Evolutionary conservation across 768 basidiomycete species (phyloP).

Genomic region (Gelatoporia subvermispora): DNA sequence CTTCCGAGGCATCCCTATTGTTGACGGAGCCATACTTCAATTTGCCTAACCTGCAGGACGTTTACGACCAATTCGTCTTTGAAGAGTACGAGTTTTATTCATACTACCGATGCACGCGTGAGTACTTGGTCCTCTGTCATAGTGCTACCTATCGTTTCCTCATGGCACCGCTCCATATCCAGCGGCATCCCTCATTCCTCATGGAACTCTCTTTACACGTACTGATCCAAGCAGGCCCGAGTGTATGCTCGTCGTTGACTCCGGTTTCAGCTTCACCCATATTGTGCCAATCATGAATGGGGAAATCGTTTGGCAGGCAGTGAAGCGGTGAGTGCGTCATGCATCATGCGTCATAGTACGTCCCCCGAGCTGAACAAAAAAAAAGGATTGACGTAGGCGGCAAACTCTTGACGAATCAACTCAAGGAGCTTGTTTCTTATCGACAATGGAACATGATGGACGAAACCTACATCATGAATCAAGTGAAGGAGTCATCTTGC

Average conservation of each 20-base stretch:
- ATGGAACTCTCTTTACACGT: slow-evolving; percentile 63
- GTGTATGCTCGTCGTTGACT: slow-evolving; percentile 80
- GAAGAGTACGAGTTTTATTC: slow-evolving; percentile 94
- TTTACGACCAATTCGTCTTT: slow-evolving; percentile 93
- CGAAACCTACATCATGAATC: slow-evolving; percentile 89
- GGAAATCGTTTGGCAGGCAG: slow-evolving; percentile 71
- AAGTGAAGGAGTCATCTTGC: slow-evolving; percentile 87
- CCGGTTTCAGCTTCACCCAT: slow-evolving; percentile 93
- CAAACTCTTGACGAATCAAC: slow-evolving; percentile 90
- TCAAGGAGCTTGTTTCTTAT: slow-evolving; percentile 90
- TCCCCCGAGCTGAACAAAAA: background rate
- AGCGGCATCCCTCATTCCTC: slow-evolving; percentile 80
- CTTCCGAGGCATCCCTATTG: slow-evolving; percentile 67
- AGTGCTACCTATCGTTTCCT: slow-evolving; percentile 14
- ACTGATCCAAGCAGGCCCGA: slow-evolving; percentile 54
- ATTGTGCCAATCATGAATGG: slow-evolving; percentile 79
- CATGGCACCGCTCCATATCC: background rate
- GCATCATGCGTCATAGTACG: background rate
- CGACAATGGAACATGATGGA: slow-evolving; percentile 99
- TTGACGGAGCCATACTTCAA: slow-evolving; percentile 96
- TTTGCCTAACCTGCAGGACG: slow-evolving; percentile 84
- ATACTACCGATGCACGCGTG: slow-evolving; percentile 79
- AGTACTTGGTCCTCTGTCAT: slow-evolving; percentile 26
- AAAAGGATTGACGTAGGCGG: slow-evolving; percentile 90
- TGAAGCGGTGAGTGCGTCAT: slow-evolving; percentile 56